These are phyloP conservation scores for Pichia sp. DNA, from an alignment of 1,139 yeast genomes.

Conservation along the genomic window DNA sequence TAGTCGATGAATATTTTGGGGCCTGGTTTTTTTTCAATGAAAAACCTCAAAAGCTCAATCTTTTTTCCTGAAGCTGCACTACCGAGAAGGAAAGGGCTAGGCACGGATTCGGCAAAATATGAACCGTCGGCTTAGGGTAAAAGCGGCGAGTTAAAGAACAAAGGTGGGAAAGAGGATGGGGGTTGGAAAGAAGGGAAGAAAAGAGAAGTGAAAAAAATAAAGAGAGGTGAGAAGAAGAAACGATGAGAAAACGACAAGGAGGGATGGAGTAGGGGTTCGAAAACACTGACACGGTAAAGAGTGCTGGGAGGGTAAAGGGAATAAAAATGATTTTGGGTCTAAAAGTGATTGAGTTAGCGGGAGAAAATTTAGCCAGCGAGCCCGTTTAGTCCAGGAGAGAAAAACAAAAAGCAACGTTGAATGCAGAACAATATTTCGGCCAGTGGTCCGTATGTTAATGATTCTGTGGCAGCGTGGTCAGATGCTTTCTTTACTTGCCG, in stretches of 20 bases:
- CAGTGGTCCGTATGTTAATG: background rate
- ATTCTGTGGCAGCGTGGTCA: background rate
- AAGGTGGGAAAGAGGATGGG: background rate
- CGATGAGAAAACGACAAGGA: background rate
- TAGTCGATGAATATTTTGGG: no score
- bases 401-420: background rate
- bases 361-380: background rate
- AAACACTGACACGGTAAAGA: background rate
- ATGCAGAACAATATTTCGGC: background rate
- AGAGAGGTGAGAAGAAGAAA: background rate
- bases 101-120: no score
- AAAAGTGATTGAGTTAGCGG: background rate
- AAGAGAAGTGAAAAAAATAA: background rate
- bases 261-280: no score
- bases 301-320: background rate
- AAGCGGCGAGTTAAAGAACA: no score
- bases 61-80: no score
- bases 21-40: no score
- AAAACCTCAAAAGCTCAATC: no score
- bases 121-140: no score
- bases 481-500: no score
- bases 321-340: background rate
- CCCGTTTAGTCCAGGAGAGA: background rate
- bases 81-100: no score
- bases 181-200: background rate